phyloP scores from a whole-genome alignment of 345 rosid genomes.

The Excoecaria agallocha region DNA sequence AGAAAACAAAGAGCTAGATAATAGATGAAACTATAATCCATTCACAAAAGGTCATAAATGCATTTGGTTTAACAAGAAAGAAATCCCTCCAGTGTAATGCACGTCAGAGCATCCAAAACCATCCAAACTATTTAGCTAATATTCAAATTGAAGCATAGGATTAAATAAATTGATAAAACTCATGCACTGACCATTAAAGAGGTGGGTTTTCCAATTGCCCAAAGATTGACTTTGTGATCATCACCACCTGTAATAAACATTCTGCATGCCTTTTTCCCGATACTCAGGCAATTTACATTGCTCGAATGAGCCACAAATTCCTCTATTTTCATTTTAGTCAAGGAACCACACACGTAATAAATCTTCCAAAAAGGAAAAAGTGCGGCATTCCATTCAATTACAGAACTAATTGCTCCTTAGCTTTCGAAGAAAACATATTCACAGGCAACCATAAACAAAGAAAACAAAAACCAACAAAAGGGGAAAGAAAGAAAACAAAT shows the following conservation, averaged over 20 bases:
- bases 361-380: background rate
- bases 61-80: background rate
- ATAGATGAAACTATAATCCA: background rate
- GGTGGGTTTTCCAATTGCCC: conserved; percentile 87
- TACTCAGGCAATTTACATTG: conserved; percentile 73
- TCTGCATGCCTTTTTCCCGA: conserved; percentile 79
- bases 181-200: conserved; percentile 66
- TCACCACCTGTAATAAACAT: conserved; percentile 83
- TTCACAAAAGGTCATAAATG: background rate
- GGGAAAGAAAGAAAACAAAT: background rate
- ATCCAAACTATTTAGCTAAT: background rate
- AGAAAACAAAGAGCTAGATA: background rate
- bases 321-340: conserved; percentile 62
- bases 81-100: background rate
- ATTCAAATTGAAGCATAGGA: background rate
- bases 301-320: conserved; percentile 91
- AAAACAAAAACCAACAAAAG: background rate
- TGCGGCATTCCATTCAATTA: background rate
- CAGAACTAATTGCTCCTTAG: background rate
- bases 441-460: background rate
- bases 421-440: background rate
- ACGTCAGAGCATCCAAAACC: background rate
- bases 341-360: conserved; percentile 18
- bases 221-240: conserved; percentile 86
- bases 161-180: background rate